These are phyloP conservation scores for Wickerhamomyces tratensis DNA, from an alignment of 805 yeast species.

Conservation along the genomic window DNA sequence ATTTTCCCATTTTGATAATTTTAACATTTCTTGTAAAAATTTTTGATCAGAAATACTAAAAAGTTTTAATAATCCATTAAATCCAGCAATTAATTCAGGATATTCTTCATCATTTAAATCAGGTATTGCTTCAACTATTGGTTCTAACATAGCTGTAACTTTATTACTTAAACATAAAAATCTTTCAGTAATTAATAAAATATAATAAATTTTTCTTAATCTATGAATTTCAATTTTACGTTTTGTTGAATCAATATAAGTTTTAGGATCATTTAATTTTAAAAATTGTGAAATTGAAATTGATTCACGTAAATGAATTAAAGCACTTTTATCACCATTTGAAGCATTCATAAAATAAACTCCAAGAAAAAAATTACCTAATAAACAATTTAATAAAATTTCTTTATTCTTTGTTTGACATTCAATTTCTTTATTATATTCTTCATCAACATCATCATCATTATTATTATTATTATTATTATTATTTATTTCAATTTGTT, in stretches of 20 bases:
- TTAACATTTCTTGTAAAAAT: conserved; percentile 9
- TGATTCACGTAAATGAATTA: conserved; percentile 14
- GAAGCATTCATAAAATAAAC: conserved; percentile 12
- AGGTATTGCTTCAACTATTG: conserved; percentile 7
- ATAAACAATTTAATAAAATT: conserved; percentile 7
- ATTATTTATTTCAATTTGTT: not conserved
- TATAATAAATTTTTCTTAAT: conserved; percentile 14
- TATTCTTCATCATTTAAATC: conserved; percentile 16
- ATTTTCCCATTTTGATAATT: too few relatives aligned
- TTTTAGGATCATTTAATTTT: conserved; percentile 11
- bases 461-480: too few relatives aligned
- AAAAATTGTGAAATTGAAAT: conserved; percentile 14
- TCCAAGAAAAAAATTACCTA: conserved; percentile 14
- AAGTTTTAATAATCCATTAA: conserved; percentile 14
- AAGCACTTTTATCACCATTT: conserved; percentile 7
- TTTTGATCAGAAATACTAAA: conserved; percentile 15
- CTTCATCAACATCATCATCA: too few relatives aligned
- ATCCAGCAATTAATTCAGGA: conserved; percentile 14
- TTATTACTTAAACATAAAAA: conserved; percentile 12
- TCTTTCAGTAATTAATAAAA: conserved; percentile 14
- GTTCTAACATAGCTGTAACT: conserved; percentile 13
- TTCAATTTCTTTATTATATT: too few relatives aligned
- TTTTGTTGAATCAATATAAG: conserved; percentile 1
- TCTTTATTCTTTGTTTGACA: not conserved
- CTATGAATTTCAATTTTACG: conserved; percentile 5